phyloP scores from a whole-genome alignment of 78 protist genomes.

The Goniomonas avonlea region DNA sequence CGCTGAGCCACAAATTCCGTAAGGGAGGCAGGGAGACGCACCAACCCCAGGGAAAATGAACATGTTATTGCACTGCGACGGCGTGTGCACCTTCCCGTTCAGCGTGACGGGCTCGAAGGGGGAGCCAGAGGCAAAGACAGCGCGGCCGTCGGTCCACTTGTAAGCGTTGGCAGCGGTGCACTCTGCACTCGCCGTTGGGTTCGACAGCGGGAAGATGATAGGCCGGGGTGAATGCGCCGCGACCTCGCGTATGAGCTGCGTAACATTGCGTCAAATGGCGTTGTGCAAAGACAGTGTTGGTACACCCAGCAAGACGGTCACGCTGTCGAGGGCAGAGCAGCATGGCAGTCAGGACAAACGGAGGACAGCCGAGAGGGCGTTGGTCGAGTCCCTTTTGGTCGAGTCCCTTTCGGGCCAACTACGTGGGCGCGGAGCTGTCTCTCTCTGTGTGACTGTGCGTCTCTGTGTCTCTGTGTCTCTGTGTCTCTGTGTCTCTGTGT shows the following conservation, averaged over 20 bases:
- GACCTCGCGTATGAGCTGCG: constrained; percentile 77
- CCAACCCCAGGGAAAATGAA: constrained; percentile 69
- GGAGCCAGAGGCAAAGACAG: constrained; percentile 53
- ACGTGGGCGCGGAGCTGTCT: too few relatives aligned
- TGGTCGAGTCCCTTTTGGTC: too few relatives aligned
- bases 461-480: too few relatives aligned
- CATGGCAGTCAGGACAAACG: too few relatives aligned
- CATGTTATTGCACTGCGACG: constrained; percentile 61
- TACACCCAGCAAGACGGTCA: background rate
- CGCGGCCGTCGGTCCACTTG: constrained; percentile 42
- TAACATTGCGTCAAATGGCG: constrained; percentile 4
- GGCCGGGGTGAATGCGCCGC: constrained; percentile 83
- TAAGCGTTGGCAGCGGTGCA: constrained; percentile 39
- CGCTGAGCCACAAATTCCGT: too few relatives aligned
- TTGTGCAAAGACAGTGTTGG: too few relatives aligned
- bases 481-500: too few relatives aligned
- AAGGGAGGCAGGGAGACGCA: too few relatives aligned
- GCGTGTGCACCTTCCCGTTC: background rate
- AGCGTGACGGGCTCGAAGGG: constrained; percentile 40
- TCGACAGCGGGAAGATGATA: constrained; percentile 75
- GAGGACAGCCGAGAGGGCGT: too few relatives aligned
- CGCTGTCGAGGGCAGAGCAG: background rate
- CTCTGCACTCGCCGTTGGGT: constrained; percentile 58
- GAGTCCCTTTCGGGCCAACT: too few relatives aligned
- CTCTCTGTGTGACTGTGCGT: too few relatives aligned